Percentiles rank a stretch among this genome's conserved stretches.
These are phyloP conservation scores for Puccinia horiana DNA, from an alignment of 1,284 basidiomycete species.

Conservation along the genomic window DNA sequence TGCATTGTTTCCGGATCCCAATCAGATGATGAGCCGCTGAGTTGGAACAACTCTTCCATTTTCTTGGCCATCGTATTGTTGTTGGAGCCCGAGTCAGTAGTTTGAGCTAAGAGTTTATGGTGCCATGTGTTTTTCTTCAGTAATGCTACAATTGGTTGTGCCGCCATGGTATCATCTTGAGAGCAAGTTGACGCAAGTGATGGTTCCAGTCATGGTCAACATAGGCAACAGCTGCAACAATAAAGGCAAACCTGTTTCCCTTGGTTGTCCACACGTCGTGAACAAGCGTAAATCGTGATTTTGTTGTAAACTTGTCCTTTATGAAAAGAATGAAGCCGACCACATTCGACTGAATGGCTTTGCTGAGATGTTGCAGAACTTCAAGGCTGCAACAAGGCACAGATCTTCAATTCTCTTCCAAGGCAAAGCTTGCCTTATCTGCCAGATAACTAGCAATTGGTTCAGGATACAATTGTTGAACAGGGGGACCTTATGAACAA, in stretches of 20 bases:
- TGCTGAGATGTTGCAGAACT: background rate
- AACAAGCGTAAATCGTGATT: background rate
- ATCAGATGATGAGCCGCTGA: background rate
- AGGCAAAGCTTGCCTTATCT: background rate
- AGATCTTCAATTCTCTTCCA: conserved; percentile 13
- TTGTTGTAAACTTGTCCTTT: background rate
- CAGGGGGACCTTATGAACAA: background rate
- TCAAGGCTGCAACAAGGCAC: background rate
- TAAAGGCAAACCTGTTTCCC: conserved; percentile 1
- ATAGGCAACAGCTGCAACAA: background rate
- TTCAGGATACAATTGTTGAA: conserved; percentile 1
- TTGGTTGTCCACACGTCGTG: conserved; percentile 31
- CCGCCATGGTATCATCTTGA: conserved; percentile 8
- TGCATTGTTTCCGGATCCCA: conserved; percentile 15
- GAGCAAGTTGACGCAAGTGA: background rate
- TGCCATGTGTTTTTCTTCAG: background rate
- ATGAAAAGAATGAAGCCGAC: background rate
- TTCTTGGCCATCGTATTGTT: conserved; percentile 1
- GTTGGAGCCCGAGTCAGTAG: conserved; percentile 15
- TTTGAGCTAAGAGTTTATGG: background rate
- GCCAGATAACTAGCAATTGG: background rate
- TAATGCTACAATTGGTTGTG: conserved; percentile 3
- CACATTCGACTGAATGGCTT: background rate
- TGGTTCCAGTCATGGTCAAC: background rate
- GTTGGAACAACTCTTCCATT: background rate